Percentiles rank a stretch among this genome's conserved stretches.
phyloP scores from a whole-genome alignment of 306 rosid species.

The Prunus armeniaca region DNA sequence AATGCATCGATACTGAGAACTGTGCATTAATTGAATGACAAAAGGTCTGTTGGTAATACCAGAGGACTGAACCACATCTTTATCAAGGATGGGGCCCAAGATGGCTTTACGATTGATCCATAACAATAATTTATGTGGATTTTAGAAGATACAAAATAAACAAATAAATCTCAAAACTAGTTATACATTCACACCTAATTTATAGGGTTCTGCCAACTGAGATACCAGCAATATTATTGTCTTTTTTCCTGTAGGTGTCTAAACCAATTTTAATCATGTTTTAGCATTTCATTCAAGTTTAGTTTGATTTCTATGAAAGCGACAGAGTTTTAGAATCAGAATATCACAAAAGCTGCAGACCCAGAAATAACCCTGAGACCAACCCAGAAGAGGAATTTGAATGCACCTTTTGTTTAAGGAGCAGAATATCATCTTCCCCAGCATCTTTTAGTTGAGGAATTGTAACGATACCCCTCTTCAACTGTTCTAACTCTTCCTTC shows the following conservation, averaged over 20 bases:
- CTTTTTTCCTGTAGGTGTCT: neutral
- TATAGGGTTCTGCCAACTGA: neutral
- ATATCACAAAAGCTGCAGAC: neutral
- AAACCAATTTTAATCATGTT: neutral
- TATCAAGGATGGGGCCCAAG: neutral
- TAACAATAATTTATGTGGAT: neutral
- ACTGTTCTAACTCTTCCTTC: slow-evolving; percentile 88
- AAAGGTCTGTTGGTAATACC: neutral
- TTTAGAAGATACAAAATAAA: neutral
- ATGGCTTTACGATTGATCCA: neutral
- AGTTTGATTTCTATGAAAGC: neutral
- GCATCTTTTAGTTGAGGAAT: slow-evolving; percentile 73
- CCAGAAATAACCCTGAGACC: neutral
- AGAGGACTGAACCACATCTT: neutral
- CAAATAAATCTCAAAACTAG: neutral
- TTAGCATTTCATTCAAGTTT: neutral
- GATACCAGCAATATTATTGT: neutral
- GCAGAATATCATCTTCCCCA: slow-evolving; percentile 65
- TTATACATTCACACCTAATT: neutral
- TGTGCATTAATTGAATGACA: neutral
- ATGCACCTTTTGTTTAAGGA: slow-evolving; percentile 84
- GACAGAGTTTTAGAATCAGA: neutral
- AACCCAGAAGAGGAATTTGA: slow-evolving; percentile 17
- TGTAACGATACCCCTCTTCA: slow-evolving; percentile 75
- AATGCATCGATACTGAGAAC: neutral